phyloP scores from a whole-genome alignment of 257 asterid genomes.

The Phtheirospermum japonicum region DNA sequence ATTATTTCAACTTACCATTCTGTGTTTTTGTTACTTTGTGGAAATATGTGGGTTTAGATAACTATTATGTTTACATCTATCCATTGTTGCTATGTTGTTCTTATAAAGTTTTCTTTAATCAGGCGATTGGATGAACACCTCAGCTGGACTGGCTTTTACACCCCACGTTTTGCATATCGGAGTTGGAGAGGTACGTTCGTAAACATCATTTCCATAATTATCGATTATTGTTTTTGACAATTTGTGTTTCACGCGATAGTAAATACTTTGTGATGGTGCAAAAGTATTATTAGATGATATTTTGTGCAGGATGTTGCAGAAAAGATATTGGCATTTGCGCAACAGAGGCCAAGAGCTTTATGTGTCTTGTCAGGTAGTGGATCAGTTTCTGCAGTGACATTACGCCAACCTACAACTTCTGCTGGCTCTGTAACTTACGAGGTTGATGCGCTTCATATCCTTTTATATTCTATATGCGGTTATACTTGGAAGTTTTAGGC shows the following conservation, averaged over 20 bases:
- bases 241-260: not conserved
- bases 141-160: slow-evolving; percentile 87
- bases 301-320: slow-evolving; percentile 68
- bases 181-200: slow-evolving; percentile 62
- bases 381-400: slow-evolving; percentile 54
- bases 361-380: slow-evolving; percentile 79
- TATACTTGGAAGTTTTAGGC: not conserved
- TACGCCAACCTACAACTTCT: slow-evolving; percentile 56
- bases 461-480: not conserved
- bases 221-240: not conserved
- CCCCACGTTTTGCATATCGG: slow-evolving; percentile 69
- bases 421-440: slow-evolving; percentile 57
- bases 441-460: slow-evolving; percentile 38
- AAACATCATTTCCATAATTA: not conserved
- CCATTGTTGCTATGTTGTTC: not conserved
- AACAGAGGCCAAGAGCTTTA: slow-evolving; percentile 74
- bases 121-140: slow-evolving; percentile 96
- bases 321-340: slow-evolving; percentile 77
- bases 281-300: slow-evolving; percentile 19
- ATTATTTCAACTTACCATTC: no score
- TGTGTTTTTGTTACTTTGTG: not conserved
- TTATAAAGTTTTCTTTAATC: slow-evolving; percentile 19
- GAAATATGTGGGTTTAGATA: not conserved
- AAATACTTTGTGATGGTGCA: slow-evolving; percentile 2
- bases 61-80: not conserved